These are phyloP conservation scores for Teunomyces stri DNA, from an alignment of 805 yeast species.

Conservation along the genomic window DNA sequence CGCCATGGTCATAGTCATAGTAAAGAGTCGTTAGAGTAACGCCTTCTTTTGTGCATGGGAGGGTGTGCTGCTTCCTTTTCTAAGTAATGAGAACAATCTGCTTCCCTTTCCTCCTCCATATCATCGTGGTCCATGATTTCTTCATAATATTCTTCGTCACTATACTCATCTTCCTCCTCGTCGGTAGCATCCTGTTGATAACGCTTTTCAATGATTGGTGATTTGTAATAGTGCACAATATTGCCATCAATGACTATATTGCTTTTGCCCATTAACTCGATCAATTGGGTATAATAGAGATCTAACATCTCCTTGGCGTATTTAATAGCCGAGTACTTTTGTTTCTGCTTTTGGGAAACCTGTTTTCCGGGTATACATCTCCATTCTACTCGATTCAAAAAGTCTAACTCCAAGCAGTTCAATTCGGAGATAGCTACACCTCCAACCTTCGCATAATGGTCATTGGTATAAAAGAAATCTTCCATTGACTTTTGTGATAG, in stretches of 20 bases:
- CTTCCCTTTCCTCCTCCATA: constrained; percentile 5
- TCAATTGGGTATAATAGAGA: constrained; percentile 38
- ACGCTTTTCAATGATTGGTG: background rate
- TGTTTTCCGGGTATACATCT: constrained; percentile 42
- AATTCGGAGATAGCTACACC: constrained; percentile 83
- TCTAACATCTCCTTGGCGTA: constrained; percentile 38
- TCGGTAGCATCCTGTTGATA: constrained; percentile 11
- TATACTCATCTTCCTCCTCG: constrained; percentile 14
- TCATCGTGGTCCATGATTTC: constrained; percentile 11
- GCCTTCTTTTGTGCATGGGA: constrained; percentile 23
- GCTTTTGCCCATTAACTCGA: constrained; percentile 38
- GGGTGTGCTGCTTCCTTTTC: background rate
- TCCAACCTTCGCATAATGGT: constrained; percentile 94
- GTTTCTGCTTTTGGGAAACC: constrained; percentile 8
- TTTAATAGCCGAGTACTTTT: constrained; percentile 19
- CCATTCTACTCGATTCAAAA: constrained; percentile 76
- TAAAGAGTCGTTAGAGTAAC: constrained; percentile 1
- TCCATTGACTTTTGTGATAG: constrained; percentile 88
- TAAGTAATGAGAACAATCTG: background rate
- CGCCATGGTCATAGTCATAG: background rate
- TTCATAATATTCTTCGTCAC: constrained; percentile 12
- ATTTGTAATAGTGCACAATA: background rate
- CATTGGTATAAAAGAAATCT: constrained; percentile 90
- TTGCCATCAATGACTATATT: background rate
- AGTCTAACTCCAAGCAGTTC: constrained; percentile 85